These are phyloP conservation scores for Scedosporium aurantiacum DNA, from an alignment of 2,329 filamentous ascomycete species.

Conservation along the genomic window DNA sequence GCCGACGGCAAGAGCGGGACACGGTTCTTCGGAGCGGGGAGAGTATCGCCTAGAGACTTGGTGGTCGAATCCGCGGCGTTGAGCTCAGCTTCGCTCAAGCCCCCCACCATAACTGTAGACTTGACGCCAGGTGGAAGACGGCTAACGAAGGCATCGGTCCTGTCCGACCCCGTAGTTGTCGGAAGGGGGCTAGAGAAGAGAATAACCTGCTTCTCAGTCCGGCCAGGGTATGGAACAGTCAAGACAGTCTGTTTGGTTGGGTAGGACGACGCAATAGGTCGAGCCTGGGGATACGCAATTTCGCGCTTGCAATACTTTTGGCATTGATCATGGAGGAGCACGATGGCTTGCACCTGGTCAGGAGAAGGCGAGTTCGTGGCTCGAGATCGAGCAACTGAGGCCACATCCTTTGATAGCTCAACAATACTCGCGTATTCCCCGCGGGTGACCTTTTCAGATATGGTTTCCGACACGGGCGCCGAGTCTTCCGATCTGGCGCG, in stretches of 20 bases:
- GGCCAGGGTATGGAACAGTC: neutral
- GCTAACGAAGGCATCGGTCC: neutral
- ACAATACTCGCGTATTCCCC: constrained; percentile 50
- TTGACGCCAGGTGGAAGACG: neutral
- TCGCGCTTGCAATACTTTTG: neutral
- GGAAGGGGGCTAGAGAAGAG: neutral
- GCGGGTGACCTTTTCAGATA: constrained; percentile 42
- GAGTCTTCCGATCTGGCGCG: constrained; percentile 45
- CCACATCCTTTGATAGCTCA: constrained; percentile 50
- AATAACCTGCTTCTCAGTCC: neutral
- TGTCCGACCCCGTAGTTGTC: neutral
- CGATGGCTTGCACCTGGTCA: neutral
- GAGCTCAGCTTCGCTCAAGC: neutral
- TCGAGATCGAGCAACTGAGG: constrained; percentile 34
- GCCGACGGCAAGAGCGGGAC: constrained; percentile 61
- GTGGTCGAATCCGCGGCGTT: neutral
- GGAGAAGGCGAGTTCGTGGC: constrained; percentile 24
- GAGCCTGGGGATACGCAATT: neutral
- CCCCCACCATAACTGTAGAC: neutral
- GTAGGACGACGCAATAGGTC: neutral
- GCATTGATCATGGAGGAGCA: neutral
- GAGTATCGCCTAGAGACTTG: constrained; percentile 60
- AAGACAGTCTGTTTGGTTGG: neutral
- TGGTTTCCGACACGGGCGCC: constrained; percentile 24
- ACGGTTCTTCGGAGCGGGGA: constrained; percentile 22